Evolutionary conservation across 2,329 filamentous ascomycete genomes (phyloP), one percentile per base, ranked within the genome.

Genomic region (Plenodomus biglobosus): DNA sequence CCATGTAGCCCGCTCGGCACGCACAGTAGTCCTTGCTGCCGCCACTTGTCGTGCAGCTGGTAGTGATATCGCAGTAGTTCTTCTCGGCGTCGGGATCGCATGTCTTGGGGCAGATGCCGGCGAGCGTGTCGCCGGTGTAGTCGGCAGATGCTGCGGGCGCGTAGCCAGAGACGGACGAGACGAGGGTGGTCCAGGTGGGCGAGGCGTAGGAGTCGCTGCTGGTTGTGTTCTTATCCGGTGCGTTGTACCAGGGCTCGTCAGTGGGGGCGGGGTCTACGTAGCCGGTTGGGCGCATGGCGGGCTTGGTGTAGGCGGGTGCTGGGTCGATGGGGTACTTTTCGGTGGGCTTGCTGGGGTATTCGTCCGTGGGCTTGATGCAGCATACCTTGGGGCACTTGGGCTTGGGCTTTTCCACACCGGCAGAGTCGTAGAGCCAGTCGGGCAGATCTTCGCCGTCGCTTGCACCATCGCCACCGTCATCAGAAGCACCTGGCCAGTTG

Each of bases 1-100:
- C 43, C 35, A 56, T 52, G 47, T 46, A 67, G 1, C 64, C 65
- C 18, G 63, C 63, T 17, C 62, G 44, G 55, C 64, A 69, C 3
- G 61, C 61, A 37, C 65, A 67, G 50, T 65, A 64, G 52, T 63
- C 59, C 24, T 59, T 59, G 44, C 47, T 55, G 4, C 57, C 61
- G 3, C 61, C 59, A 10, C 58, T 58, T 0, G 61, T 64, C 0
- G 53, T 44, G 45, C 64, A 66, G 24, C 56, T 50, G 0, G 62
- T 60, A 1, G 59, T 57, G 36, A 50, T 48, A 42, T 64, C 62
- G 52, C 64, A 68, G 47, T 57, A 58, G 50, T 65, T 66, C 34
- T 50, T 38, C 0, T 48, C 40, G 8, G 62, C 59, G 42, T 63
- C 50, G 0, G 62, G 58, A 38, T 64, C 52, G 57, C 65, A 68